These are phyloP conservation scores for Crithidia sp. DNA, from an alignment of 208 protist species.

Conservation along the genomic window DNA sequence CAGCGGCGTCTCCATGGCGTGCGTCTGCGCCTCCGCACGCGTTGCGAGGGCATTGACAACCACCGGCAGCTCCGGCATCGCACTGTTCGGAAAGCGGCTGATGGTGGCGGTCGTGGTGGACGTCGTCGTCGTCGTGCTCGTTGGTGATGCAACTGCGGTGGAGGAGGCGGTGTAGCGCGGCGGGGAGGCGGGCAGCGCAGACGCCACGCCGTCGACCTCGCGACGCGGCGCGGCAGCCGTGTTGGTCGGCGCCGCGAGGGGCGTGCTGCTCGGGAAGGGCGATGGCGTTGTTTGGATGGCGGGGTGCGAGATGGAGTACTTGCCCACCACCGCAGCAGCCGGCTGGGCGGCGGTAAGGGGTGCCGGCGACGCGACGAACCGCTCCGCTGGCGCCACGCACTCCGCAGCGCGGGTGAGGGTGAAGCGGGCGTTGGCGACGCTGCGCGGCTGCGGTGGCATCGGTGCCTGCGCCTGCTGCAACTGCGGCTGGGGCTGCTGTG, in stretches of 20 bases:
- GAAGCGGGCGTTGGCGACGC: constrained; percentile 11
- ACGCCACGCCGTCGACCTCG: constrained; percentile 1
- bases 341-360: background rate
- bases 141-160: constrained; percentile 1
- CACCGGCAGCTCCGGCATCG: background rate
- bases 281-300: constrained; percentile 1
- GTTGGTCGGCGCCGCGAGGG: constrained; percentile 11
- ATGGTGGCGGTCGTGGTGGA: background rate
- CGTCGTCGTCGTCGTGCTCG: background rate
- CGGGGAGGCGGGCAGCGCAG: background rate
- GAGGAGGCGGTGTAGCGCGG: constrained; percentile 30
- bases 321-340: constrained; percentile 2
- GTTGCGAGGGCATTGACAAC: background rate
- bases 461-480: constrained; percentile 4
- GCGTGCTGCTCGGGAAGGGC: background rate
- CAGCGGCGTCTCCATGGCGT: constrained; percentile 4
- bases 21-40: constrained; percentile 5
- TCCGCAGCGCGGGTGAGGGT: background rate
- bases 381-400: background rate
- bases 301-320: constrained; percentile 12
- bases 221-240: background rate
- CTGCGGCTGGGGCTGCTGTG: background rate
- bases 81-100: background rate
- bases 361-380: background rate
- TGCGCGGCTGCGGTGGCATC: constrained; percentile 23